These are phyloP conservation scores for Coniochaeta hoffmannii DNA, from an alignment of 2,329 filamentous ascomycete species.

Conservation along the genomic window DNA sequence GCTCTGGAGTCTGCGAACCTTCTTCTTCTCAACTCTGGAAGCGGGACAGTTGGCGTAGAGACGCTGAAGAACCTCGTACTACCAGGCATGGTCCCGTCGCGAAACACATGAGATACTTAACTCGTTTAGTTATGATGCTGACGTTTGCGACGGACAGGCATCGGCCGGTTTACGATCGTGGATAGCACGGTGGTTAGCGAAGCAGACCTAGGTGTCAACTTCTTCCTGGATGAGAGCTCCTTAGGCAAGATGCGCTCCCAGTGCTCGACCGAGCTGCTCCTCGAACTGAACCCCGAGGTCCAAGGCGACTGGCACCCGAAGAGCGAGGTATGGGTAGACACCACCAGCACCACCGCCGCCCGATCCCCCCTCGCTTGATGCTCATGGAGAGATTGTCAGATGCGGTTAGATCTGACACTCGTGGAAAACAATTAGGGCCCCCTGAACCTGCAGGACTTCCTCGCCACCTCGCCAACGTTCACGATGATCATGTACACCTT, in stretches of 20 bases:
- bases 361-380: slow-evolving; percentile 3
- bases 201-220: slow-evolving; percentile 87
- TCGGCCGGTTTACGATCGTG: slow-evolving; percentile 86
- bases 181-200: slow-evolving; percentile 73
- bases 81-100: slow-evolving; percentile 50
- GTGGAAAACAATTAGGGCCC: slow-evolving; percentile 18
- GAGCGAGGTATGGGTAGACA: slow-evolving; percentile 27
- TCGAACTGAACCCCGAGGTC: slow-evolving; percentile 91
- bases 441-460: slow-evolving; percentile 30
- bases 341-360: too few relatives aligned
- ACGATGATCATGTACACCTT: slow-evolving; percentile 49
- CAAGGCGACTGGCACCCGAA: slow-evolving; percentile 62
- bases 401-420: slow-evolving; percentile 7
- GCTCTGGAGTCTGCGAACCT: slow-evolving; percentile 87
- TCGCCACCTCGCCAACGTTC: slow-evolving; percentile 34
- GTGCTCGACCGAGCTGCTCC: slow-evolving; percentile 66
- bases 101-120: too few relatives aligned
- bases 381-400: slow-evolving; percentile 5
- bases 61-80: slow-evolving; percentile 95
- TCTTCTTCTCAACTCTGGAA: slow-evolving; percentile 79
- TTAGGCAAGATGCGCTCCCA: slow-evolving; percentile 73
- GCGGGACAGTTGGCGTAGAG: slow-evolving; percentile 84
- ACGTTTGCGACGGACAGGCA: slow-evolving; percentile 40
- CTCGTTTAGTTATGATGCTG: slow-evolving; percentile 8
- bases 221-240: slow-evolving; percentile 79